Conservation (phyloP, 2,329 filamentous ascomycete species). For the Pseudogymnoascus sp. region DNA sequence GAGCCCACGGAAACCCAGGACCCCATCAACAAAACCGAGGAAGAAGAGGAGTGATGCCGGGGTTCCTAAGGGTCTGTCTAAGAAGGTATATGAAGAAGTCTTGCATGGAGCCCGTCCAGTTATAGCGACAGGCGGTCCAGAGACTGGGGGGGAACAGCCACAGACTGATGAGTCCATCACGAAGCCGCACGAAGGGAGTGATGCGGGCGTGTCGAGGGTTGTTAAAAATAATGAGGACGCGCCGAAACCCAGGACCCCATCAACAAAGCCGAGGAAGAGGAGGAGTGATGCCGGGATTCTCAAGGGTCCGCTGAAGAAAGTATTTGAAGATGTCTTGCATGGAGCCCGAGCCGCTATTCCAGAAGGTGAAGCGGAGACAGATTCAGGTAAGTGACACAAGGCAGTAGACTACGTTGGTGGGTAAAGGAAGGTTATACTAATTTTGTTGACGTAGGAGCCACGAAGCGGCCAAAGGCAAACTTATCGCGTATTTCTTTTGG, state of each 20-base stretch:
- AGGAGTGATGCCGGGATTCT: not conserved
- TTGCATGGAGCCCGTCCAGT: constrained; percentile 4
- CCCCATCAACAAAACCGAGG: not conserved
- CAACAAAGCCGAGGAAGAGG: not conserved
- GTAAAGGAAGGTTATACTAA: not conserved
- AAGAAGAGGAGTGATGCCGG: not conserved
- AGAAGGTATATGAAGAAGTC: not conserved
- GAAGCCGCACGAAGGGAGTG: too few species aligned
- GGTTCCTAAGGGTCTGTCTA: not conserved
- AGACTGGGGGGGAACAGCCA: too few species aligned
- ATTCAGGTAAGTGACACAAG: not conserved
- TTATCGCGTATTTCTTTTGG: constrained; percentile 1
- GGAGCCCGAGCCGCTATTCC: not conserved
- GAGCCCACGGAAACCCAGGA: not conserved
- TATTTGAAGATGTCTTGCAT: not conserved
- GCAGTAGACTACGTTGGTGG: not conserved
- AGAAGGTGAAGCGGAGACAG: not conserved
- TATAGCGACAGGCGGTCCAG: too few species aligned
- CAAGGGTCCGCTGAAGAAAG: not conserved
- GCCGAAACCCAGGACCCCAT: not conserved
- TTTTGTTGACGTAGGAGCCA: not conserved
- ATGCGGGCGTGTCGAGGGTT: not conserved
- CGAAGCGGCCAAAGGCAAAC: not conserved
- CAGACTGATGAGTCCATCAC: too few species aligned
- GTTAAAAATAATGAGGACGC: not conserved